Base-by-base conservation (phyloP, 805 yeast species). In the Kodamaea laetipori region DNA sequence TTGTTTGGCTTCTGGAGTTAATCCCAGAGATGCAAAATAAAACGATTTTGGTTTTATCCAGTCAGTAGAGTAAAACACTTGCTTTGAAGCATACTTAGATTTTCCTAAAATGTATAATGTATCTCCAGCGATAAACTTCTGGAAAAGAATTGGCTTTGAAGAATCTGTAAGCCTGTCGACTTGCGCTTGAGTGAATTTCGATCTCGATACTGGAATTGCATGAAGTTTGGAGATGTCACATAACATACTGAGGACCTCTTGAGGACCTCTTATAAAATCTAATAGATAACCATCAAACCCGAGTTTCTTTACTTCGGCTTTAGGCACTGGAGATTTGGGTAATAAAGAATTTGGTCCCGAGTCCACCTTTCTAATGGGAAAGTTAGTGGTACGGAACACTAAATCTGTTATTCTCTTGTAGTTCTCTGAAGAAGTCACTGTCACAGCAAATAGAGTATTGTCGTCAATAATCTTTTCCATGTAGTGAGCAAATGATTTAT, bases 231-330 rank as follows among this genome's bases (percentile, higher is more conserved):
- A 58, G 9, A 67, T 62, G 48, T 78, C 82, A 50, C 85, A 80
- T 24, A 90, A 70, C 89, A 86, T 88, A 42, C 74, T 72, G 39
- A 88, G 57, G 1, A 92, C 95, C 7, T 77, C 76, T 4, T 61
- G 56, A 1, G 96, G 96, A 0, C 96, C 98, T 2, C 65, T 62
- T 2, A 92, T 55, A 49, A 79, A 79, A 53, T 94, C 97, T 2
- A 76, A 62, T 18, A 90, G 52, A 55, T 79, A 87, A 1, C 96
- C 94, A 43, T 86, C 96, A 60, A 94, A 90, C 0, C 96, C 96
- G 16, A 69, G 61, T 0, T 44, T 26, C 21, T 49, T 54, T 2
- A 89, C 52, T 37, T 72, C 57, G 6, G 67, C 68, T 2, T 45
- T 34, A 1, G 59, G 46, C 32, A 57, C 47, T 2, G 54, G 52